Evolutionary conservation across 2,329 filamentous ascomycete genomes (phyloP).

Genomic region (Aureobasidium pullulans): DNA sequence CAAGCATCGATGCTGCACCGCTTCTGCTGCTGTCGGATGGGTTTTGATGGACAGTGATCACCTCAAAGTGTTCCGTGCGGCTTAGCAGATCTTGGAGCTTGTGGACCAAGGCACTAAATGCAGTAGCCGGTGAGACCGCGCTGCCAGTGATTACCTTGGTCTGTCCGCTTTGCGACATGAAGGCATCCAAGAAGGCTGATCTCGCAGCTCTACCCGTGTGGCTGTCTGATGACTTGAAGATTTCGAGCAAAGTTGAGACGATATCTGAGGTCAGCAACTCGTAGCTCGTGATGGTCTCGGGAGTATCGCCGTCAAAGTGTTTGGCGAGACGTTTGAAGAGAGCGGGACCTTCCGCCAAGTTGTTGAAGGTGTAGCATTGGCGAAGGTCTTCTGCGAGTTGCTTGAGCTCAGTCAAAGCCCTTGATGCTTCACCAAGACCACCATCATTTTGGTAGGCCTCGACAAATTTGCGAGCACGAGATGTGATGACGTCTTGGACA

Average conservation of each 20-base stretch:
- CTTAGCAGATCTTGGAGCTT: constrained; percentile 95
- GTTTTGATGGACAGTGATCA: constrained; percentile 90
- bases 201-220: constrained; percentile 53
- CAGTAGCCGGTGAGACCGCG: constrained; percentile 64
- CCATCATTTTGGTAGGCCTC: constrained; percentile 71
- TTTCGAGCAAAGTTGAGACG: constrained; percentile 71
- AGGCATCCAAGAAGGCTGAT: constrained; percentile 79
- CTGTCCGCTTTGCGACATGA: constrained; percentile 68
- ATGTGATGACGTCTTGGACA: constrained; percentile 65
- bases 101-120: constrained; percentile 83
- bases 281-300: constrained; percentile 91
- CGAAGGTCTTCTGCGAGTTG: constrained; percentile 65
- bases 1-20: constrained; percentile 90
- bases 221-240: constrained; percentile 68
- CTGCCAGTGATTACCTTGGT: constrained; percentile 57
- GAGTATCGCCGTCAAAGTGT: constrained; percentile 80
- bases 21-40: constrained; percentile 82
- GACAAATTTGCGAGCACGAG: constrained; percentile 74
- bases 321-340: constrained; percentile 70
- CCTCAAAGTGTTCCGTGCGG: constrained; percentile 95
- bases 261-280: constrained; percentile 87
- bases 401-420: constrained; percentile 68
- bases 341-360: constrained; percentile 43
- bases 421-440: constrained; percentile 70
- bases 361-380: constrained; percentile 49